Conservation (phyloP, 1,284 basidiomycete species). For the Naganishia cerealis region DNA sequence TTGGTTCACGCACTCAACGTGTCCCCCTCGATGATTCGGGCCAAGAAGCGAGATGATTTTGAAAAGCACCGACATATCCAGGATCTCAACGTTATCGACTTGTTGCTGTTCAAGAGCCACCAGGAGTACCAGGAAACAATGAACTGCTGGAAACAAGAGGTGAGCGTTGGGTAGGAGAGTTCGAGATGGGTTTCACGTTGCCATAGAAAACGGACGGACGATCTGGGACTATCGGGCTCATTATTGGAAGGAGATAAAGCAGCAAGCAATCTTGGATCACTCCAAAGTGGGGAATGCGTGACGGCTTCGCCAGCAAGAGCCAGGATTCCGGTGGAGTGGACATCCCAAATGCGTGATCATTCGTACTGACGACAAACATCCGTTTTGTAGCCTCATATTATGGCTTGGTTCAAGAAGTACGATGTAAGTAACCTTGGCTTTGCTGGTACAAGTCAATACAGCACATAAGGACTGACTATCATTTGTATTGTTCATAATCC, state of each 20-base stretch:
- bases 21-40: constrained; percentile 76
- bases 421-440: constrained; percentile 40
- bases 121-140: constrained; percentile 93
- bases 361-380: neutral
- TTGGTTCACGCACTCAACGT: constrained; percentile 85
- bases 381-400: constrained; percentile 48
- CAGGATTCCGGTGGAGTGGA: no score
- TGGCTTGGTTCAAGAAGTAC: constrained; percentile 54
- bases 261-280: neutral
- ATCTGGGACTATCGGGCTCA: neutral
- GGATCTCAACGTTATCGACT: constrained; percentile 80
- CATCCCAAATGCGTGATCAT: neutral
- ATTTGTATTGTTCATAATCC: neutral
- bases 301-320: no score
- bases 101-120: constrained; percentile 80
- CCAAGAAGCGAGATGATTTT: constrained; percentile 81
- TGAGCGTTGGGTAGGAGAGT: constrained; percentile 39
- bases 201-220: neutral
- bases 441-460: neutral
- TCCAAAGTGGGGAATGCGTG: neutral
- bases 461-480: neutral
- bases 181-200: neutral
- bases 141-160: constrained; percentile 85
- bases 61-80: constrained; percentile 81
- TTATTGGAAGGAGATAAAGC: neutral